phyloP scores from a whole-genome alignment of 2,329 filamentous ascomycete genomes.

The Thelonectria rubi region DNA sequence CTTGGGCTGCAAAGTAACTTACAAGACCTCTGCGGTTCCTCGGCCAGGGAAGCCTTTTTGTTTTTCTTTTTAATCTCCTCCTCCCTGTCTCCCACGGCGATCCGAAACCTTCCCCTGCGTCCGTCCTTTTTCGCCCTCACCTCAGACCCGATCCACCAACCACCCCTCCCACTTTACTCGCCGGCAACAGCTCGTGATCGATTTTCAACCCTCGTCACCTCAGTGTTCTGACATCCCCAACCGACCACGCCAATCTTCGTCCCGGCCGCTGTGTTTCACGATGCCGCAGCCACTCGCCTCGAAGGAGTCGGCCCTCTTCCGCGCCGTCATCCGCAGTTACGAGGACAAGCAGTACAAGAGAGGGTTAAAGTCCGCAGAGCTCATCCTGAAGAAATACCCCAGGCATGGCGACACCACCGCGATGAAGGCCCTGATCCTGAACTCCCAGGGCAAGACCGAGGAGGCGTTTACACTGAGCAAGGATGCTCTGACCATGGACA shows the following conservation, averaged over 20 bases:
- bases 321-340: slow-evolving; percentile 93
- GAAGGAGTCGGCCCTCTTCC: slow-evolving; percentile 95
- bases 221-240: slow-evolving; percentile 5
- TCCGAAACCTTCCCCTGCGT: slow-evolving; percentile 27
- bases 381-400: slow-evolving; percentile 93
- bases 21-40: slow-evolving; percentile 22
- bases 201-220: slow-evolving; percentile 23
- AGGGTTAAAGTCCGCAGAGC: slow-evolving; percentile 93
- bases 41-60: slow-evolving; percentile 40
- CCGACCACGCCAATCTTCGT: slow-evolving; percentile 1
- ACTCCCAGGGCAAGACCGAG: slow-evolving; percentile 88
- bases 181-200: slow-evolving; percentile 29
- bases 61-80: slow-evolving; percentile 29
- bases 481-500: slow-evolving; percentile 90
- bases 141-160: slow-evolving; percentile 17
- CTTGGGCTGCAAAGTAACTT: slow-evolving; percentile 27
- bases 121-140: slow-evolving; percentile 7
- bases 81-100: slow-evolving; percentile 21
- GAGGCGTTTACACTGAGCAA: slow-evolving; percentile 96
- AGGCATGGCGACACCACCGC: slow-evolving; percentile 98
- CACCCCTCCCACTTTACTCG: slow-evolving; percentile 33
- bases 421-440: slow-evolving; percentile 98
- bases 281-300: slow-evolving; percentile 80
- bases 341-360: slow-evolving; percentile 98
- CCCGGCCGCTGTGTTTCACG: slow-evolving; percentile 33